These are phyloP conservation scores for Colletotrichum noveboracense DNA, from an alignment of 2,329 filamentous ascomycete genomes.

Conservation along the genomic window DNA sequence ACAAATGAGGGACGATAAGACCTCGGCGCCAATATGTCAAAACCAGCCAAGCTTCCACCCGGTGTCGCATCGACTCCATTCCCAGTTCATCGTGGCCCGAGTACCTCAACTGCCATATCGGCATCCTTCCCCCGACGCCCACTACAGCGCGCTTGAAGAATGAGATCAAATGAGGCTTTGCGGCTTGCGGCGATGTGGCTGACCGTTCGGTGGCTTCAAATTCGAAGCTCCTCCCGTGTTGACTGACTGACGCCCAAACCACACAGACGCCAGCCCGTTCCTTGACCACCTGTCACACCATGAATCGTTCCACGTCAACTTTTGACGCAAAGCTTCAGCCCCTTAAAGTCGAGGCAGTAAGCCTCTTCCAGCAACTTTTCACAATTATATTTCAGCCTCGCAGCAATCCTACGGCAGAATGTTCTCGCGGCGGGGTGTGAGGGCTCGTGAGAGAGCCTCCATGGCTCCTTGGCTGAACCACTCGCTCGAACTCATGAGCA, in stretches of 20 bases:
- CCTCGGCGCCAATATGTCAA: slow-evolving; percentile 9
- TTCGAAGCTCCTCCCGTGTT: background rate
- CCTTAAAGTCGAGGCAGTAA: background rate
- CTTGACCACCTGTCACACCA: background rate
- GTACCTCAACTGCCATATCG: background rate
- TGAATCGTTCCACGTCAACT: background rate
- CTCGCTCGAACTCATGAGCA: background rate
- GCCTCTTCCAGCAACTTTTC: background rate
- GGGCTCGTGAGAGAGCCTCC: background rate
- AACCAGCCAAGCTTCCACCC: background rate
- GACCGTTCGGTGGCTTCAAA: background rate
- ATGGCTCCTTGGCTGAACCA: background rate
- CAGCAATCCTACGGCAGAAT: background rate
- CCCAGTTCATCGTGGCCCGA: background rate
- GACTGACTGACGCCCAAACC: background rate
- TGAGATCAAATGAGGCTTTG: background rate
- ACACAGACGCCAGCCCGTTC: background rate
- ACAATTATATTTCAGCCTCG: background rate
- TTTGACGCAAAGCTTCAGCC: background rate
- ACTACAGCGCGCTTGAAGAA: background rate
- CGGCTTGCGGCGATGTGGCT: background rate
- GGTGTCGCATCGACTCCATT: background rate
- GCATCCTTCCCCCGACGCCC: background rate
- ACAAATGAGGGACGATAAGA: background rate
- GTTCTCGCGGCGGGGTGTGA: background rate